phyloP scores from a whole-genome alignment of 2,329 filamentous ascomycete species.

The Gaeumannomyces tritici region DNA sequence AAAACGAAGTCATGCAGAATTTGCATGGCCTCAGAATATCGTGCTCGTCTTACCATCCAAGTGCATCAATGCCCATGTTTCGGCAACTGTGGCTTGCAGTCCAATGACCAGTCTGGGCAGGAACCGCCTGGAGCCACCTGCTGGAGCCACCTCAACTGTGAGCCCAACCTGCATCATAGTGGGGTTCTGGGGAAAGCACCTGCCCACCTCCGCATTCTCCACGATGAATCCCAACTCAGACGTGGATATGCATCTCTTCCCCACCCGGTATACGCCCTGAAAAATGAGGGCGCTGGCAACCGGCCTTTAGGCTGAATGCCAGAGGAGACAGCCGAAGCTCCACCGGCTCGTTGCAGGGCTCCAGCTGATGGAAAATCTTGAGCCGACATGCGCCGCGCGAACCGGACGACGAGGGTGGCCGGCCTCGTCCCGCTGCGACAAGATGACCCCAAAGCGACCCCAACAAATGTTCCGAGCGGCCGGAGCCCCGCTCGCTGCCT shows the following conservation, averaged over 20 bases:
- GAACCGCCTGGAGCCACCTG: background rate
- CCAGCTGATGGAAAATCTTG: background rate
- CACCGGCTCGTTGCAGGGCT: background rate
- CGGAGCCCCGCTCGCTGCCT: background rate
- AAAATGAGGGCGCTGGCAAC: background rate
- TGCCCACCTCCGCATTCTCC: background rate
- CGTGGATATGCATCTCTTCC: background rate
- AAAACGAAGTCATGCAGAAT: background rate
- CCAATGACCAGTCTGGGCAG: background rate
- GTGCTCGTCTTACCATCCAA: no score
- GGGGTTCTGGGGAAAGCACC: background rate
- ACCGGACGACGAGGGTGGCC: background rate
- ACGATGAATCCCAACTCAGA: background rate
- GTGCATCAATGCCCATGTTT: no score
- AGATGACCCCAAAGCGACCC: background rate
- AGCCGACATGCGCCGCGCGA: background rate
- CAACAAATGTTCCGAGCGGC: background rate
- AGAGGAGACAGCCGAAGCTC: background rate
- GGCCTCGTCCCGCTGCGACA: background rate
- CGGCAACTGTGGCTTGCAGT: background rate
- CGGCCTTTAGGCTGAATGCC: background rate
- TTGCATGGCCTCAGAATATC: background rate
- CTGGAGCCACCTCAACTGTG: no score
- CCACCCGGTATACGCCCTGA: background rate
- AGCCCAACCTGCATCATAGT: no score